Evolutionary conservation across 768 basidiomycete species (phyloP), one percentile per base, ranked within the genome.

Genomic region (Pleurotus citrinopileatus): DNA sequence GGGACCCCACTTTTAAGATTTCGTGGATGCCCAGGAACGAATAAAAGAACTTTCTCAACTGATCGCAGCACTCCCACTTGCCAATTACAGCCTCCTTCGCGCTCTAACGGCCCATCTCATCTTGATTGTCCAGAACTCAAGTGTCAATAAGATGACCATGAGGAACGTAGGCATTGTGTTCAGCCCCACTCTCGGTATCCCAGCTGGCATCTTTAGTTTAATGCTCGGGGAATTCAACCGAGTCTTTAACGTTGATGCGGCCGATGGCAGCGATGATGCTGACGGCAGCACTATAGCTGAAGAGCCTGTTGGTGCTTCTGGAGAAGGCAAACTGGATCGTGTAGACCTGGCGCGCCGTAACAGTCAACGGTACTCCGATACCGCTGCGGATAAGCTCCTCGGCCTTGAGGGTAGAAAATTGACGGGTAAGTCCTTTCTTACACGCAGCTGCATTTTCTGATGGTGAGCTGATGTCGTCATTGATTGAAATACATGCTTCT

Each of bases 151-250:
- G 77, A 99, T 99, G 97, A 95, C 90, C 37, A 87, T 98, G 83
- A 86, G 96, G 42, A 99, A 99, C 67, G 93, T 99, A 23, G 95
- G 96, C 15, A 98, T 99, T 56, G 96, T 98, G 20, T 98, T 98
- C 73, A 95, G 94, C 59, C 97, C 97, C 2, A 98, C 97, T 0
- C 77, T 99, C 10, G 94, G 94, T 40, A 97, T 99, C 61, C 96
- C 96, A n/a, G 96, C 96, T 2, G 93, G 93, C 5, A 91, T 98
- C 38, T 95, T 98, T 70, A 94, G 91, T 64, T 73, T 97, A 58
- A 92, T 98, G 86, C 81, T 98, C 26, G 87, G 84, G 54, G 92
- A 97, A 66, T 98, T 95, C 72, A 92, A 91, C 60, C 82, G 86
- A 13, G 94, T 96, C 19, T 97, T 97, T 77, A 94, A 93, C 61